These are phyloP conservation scores for Oryza punctata DNA, from an alignment of 176 grass and related monocot genomes.

Conservation along the genomic window DNA sequence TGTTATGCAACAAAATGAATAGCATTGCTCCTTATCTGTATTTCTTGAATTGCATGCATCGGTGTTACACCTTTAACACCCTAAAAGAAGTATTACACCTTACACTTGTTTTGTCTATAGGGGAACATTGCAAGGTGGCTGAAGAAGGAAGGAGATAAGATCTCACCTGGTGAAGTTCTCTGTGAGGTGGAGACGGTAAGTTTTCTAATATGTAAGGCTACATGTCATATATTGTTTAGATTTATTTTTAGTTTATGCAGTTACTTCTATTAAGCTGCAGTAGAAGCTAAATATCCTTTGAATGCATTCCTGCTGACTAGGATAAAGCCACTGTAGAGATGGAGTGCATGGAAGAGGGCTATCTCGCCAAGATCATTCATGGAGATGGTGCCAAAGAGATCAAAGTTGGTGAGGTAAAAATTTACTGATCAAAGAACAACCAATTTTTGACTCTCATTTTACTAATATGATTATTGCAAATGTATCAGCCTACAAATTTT, in stretches of 20 bases:
- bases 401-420: conserved; percentile 89
- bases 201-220: conserved; percentile 16
- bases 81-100: neutral
- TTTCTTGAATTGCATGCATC: neutral
- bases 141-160: conserved; percentile 97
- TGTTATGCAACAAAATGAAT: neutral
- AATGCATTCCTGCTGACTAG: conserved; percentile 43
- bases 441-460: neutral
- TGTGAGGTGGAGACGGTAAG: conserved; percentile 96
- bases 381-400: conserved; percentile 96
- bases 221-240: conserved; percentile 6
- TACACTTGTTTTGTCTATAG: conserved; percentile 48
- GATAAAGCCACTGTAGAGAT: conserved; percentile 96
- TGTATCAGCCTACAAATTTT: neutral
- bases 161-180: conserved; percentile 86
- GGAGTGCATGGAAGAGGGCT: conserved; percentile 99
- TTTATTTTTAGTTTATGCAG: conserved; percentile 8
- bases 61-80: neutral
- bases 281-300: conserved; percentile 27
- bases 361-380: conserved; percentile 91
- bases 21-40: neutral
- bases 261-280: neutral
- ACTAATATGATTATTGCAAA: neutral
- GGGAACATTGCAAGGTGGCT: conserved; percentile 96
- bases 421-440: conserved; percentile 20